Evolutionary conservation across 306 rosid species (phyloP).

Genomic region (Castanea crenata): DNA sequence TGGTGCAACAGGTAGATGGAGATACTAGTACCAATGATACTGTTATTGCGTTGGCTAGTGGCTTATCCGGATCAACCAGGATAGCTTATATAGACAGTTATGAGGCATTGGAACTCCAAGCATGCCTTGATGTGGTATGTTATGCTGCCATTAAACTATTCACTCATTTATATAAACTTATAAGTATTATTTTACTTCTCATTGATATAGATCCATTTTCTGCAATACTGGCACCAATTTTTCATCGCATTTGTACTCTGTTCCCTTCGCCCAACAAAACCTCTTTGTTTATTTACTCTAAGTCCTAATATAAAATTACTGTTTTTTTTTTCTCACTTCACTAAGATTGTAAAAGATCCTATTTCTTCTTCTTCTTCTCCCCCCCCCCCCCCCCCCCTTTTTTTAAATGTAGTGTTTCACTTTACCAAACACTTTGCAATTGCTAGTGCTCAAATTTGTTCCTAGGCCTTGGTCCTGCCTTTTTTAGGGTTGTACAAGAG

Average conservation of each 20-base stretch:
- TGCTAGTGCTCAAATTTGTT: neutral
- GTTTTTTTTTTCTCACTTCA: neutral
- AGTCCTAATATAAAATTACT: too few relatives aligned
- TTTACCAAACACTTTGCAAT: neutral
- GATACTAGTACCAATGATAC: conserved; percentile 97
- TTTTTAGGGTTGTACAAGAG: conserved; percentile 2
- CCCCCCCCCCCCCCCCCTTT: too few relatives aligned
- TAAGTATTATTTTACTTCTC: neutral
- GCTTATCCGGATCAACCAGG: conserved; percentile 64
- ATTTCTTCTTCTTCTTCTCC: neutral
- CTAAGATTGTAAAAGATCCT: neutral
- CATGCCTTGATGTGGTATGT: conserved; percentile 75
- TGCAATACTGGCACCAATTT: neutral
- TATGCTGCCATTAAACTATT: conserved; percentile 15
- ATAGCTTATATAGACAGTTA: conserved; percentile 58
- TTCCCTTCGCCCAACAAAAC: neutral
- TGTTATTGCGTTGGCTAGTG: conserved; percentile 92
- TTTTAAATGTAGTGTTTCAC: neutral
- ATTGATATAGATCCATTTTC: neutral
- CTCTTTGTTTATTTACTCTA: neutral
- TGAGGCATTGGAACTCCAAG: conserved; percentile 84
- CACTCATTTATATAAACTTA: neutral
- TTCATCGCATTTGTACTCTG: neutral
- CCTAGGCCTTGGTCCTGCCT: neutral
- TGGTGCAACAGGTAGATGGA: conserved; percentile 79